Conservation (phyloP, 2,329 filamentous ascomycete genomes). For the Bipolaris oryzae region DNA sequence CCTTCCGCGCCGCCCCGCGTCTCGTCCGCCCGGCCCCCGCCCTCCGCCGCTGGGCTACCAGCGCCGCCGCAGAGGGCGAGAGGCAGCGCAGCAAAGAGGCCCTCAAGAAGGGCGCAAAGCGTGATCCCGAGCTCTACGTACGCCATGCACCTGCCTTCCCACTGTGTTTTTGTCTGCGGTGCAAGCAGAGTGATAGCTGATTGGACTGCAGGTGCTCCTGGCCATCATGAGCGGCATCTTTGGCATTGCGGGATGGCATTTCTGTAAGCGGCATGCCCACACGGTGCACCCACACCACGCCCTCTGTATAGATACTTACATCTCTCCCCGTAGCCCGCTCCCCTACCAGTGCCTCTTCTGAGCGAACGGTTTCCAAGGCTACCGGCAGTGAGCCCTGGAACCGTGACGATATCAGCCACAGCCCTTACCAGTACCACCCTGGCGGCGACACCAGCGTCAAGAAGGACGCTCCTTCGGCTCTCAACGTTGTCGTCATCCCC, state of each 20-base stretch:
- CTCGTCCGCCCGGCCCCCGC: slow-evolving; percentile 46
- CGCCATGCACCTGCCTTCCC: slow-evolving; percentile 31
- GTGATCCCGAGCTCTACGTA: slow-evolving; percentile 78
- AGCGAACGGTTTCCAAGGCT: slow-evolving; percentile 76
- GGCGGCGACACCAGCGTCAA: slow-evolving; percentile 80
- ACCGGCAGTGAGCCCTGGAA: slow-evolving; percentile 91
- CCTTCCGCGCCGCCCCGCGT: slow-evolving; percentile 55
- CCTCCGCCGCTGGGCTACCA: slow-evolving; percentile 46
- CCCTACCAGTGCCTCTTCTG: slow-evolving; percentile 83
- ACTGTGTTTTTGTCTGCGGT: neutral
- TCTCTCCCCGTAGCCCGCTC: slow-evolving; percentile 67
- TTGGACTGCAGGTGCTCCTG: slow-evolving; percentile 73
- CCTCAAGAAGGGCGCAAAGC: slow-evolving; percentile 68
- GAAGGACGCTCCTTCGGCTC: slow-evolving; percentile 89
- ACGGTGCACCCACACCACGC: neutral
- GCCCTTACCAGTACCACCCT: slow-evolving; percentile 72
- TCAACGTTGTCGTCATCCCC: slow-evolving; percentile 94
- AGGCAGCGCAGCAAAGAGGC: slow-evolving; percentile 54
- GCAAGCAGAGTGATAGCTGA: slow-evolving; percentile 26
- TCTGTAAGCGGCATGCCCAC: slow-evolving; percentile 61
- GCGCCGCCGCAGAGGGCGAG: slow-evolving; percentile 52
- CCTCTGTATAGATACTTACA: slow-evolving; percentile 15
- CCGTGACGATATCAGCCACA: slow-evolving; percentile 56
- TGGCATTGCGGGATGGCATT: slow-evolving; percentile 87
- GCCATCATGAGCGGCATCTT: slow-evolving; percentile 90